Evolutionary conservation across 805 yeast genomes (phyloP), one percentile per base, ranked within the genome.

Genomic region (Wickerhamomyces xylosicus): DNA sequence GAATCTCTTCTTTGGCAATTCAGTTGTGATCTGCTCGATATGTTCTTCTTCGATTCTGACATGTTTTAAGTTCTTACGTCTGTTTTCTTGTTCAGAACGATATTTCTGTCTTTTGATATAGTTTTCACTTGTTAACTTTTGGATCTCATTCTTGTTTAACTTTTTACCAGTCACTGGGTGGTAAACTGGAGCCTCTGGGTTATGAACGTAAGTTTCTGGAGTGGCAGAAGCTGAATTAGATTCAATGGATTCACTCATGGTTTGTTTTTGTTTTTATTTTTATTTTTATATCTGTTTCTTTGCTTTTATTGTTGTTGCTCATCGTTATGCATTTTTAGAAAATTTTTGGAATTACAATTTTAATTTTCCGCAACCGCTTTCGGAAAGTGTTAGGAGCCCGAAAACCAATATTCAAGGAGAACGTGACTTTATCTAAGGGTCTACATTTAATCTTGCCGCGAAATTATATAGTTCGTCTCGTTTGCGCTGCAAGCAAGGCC

Each of bases 1-100:
- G 56, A 72, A 92, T 50, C 92, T 72, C 58, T 92, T 83, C 54
- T 78, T 73, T 37, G 96, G 97, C 37, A 87, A 64, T 42, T 79
- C 77, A 16, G 61, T 46, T 4, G 6, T 31, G 19, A n/a, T 17
- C 9, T 31, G 17, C 9, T 31, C 33, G 17, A 57, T 46, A 15
- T 16, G 19, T 5, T 47, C 52, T 31, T 62, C 69, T 42, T 62
- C 68, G 37, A 71, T 66, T 36, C 61, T 61, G 6, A 66, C 76
- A 47, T 65, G 66, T 45, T 71, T 72, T 38, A 69, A 52, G 39
- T 62, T 67, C 44, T 64, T 62, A 39, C 80, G 63, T 39, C 60
- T 62, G 13, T 64, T 67, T 46, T 72, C 72, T 53, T 74, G 77
- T 50, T 72, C 61, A 16, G 57, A 53, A 50, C 69, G 64, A 40